These are phyloP conservation scores for Amanita phalloides DNA, from an alignment of 768 basidiomycete species.

Conservation along the genomic window DNA sequence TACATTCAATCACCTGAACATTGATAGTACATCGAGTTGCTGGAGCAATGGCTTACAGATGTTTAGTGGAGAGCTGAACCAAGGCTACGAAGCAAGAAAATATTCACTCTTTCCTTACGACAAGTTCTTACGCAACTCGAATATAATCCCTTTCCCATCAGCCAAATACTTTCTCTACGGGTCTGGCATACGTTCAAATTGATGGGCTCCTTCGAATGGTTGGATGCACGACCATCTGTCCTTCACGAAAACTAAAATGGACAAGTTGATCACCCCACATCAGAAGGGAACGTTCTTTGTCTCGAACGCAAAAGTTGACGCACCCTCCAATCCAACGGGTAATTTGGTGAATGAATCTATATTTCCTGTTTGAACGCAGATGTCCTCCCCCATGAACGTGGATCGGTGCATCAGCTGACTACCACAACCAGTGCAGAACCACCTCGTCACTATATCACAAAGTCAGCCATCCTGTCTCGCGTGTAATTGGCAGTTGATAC, in stretches of 20 bases:
- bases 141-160: no score
- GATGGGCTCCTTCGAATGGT: neutral
- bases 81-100: no score
- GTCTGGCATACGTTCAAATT: neutral
- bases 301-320: neutral
- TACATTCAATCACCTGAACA: no score
- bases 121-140: no score
- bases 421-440: conserved; percentile 9
- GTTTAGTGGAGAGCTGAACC: no score
- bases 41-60: no score
- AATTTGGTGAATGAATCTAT: conserved; percentile 6
- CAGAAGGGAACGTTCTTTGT: neutral
- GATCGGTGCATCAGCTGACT: conserved; percentile 6
- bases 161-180: no score
- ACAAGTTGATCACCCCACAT: neutral
- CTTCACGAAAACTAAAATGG: conserved; percentile 5
- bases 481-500: neutral
- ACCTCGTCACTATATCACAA: conserved; percentile 2
- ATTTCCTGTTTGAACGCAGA: conserved; percentile 7
- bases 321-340: conserved; percentile 7
- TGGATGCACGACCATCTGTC: conserved; percentile 2
- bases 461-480: neutral
- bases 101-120: no score
- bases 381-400: neutral
- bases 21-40: no score